phyloP scores from a whole-genome alignment of 2,329 filamentous ascomycete species.

The Aspergillus ibericus region DNA sequence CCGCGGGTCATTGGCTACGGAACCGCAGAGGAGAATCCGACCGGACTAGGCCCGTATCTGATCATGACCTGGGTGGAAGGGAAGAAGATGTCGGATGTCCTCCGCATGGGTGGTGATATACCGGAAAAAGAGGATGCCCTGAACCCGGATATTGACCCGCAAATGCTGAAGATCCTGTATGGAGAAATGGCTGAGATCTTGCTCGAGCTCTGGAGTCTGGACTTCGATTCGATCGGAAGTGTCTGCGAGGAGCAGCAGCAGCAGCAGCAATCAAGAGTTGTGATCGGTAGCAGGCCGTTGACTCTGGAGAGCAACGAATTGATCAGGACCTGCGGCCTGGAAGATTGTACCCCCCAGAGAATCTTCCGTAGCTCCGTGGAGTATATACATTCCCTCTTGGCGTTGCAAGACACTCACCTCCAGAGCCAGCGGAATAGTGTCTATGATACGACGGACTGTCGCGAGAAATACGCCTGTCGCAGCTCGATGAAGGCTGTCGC shows the following conservation, averaged over 20 bases:
- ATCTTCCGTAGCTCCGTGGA: slow-evolving; percentile 2
- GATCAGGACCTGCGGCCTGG: slow-evolving; percentile 5
- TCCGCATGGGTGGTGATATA: not conserved
- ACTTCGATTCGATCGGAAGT: slow-evolving; percentile 7
- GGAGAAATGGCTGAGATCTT: slow-evolving; percentile 9
- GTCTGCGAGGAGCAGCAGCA: not conserved
- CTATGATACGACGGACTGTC: slow-evolving; percentile 8
- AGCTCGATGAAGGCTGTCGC: slow-evolving; percentile 7
- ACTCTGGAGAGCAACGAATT: slow-evolving; percentile 9
- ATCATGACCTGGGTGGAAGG: slow-evolving; percentile 16
- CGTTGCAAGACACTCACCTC: not conserved
- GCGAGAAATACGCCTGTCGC: slow-evolving; percentile 11
- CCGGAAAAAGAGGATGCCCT: not conserved
- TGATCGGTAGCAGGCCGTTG: not conserved
- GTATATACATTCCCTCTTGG: slow-evolving; percentile 7
- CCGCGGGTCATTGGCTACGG: slow-evolving; percentile 8
- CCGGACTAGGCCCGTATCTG: slow-evolving; percentile 13
- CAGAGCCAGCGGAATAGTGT: slow-evolving; percentile 6
- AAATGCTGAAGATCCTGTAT: not conserved
- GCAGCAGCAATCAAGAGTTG: no score
- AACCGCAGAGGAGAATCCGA: not conserved
- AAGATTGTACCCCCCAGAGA: not conserved
- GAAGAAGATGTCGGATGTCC: slow-evolving; percentile 5
- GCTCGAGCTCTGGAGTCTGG: slow-evolving; percentile 4
- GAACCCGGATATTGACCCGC: not conserved